Evolutionary conservation across 2,329 filamentous ascomycete genomes (phyloP).

Genomic region (Colletotrichum nymphaeae): DNA sequence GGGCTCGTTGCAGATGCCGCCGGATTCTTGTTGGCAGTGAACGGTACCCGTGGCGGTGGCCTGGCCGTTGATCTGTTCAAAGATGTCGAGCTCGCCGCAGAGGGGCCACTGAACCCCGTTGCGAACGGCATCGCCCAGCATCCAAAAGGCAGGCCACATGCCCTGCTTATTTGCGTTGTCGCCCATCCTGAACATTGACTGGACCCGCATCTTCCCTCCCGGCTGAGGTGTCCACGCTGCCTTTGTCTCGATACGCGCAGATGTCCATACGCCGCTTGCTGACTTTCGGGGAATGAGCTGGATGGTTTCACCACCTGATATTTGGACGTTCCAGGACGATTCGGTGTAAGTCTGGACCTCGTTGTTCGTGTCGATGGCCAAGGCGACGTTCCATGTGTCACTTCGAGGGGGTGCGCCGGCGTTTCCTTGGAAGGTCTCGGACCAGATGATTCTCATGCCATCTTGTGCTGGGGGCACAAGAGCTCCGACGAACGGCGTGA

Average conservation of each 20-base stretch:
- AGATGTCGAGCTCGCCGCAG: slow-evolving; percentile 68
- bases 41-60: slow-evolving; percentile 59
- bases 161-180: slow-evolving; percentile 59
- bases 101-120: slow-evolving; percentile 61
- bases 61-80: slow-evolving; percentile 66
- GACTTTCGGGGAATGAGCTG: slow-evolving; percentile 62
- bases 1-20: slow-evolving; percentile 64
- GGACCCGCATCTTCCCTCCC: slow-evolving; percentile 58
- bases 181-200: slow-evolving; percentile 61
- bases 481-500: slow-evolving; percentile 44
- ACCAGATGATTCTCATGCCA: slow-evolving; percentile 57
- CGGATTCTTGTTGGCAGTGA: slow-evolving; percentile 59
- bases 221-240: slow-evolving; percentile 57
- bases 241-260: slow-evolving; percentile 64
- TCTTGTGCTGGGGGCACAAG: slow-evolving; percentile 50
- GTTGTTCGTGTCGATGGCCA: slow-evolving; percentile 60
- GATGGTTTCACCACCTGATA: slow-evolving; percentile 61
- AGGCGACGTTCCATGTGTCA: slow-evolving; percentile 55
- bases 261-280: slow-evolving; percentile 59
- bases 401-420: slow-evolving; percentile 50
- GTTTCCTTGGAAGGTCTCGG: slow-evolving; percentile 56
- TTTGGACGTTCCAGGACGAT: slow-evolving; percentile 59
- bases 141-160: slow-evolving; percentile 70
- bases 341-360: slow-evolving; percentile 63
- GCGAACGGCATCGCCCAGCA: slow-evolving; percentile 62